phyloP scores from a whole-genome alignment of 108 stramenopile genomes.

The Asterionellopsis glacialis region DNA sequence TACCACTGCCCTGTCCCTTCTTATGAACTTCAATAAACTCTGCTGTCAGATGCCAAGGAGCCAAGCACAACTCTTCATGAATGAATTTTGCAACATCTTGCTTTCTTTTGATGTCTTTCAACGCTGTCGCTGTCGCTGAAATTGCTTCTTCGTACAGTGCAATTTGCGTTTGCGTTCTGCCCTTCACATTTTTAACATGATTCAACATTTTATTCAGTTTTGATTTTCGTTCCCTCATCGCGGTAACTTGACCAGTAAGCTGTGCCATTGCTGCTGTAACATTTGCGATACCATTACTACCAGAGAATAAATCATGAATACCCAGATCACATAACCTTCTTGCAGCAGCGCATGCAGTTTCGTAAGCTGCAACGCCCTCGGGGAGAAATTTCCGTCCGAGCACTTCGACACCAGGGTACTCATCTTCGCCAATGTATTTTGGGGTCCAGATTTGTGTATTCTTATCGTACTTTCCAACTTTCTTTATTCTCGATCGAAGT shows the following conservation, averaged over 20 bases:
- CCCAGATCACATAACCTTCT: conserved; percentile 74
- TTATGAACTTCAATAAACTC: conserved; percentile 90
- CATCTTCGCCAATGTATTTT: conserved; percentile 63
- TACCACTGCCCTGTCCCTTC: conserved; percentile 70
- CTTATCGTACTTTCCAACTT: conserved; percentile 75
- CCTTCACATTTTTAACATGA: conserved; percentile 38
- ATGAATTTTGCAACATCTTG: conserved; percentile 86
- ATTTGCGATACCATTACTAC: conserved; percentile 45
- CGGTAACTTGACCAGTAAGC: conserved; percentile 67
- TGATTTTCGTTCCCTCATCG: conserved; percentile 40
- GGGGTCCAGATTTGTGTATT: conserved; percentile 70
- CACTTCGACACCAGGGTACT: conserved; percentile 75
- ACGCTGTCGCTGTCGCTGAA: conserved; percentile 44
- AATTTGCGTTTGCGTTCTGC: conserved; percentile 30
- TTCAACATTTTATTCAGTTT: conserved; percentile 68
- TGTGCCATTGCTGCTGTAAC: conserved; percentile 70
- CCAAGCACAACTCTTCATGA: conserved; percentile 76
- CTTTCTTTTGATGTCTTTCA: conserved; percentile 60
- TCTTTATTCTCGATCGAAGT: conserved; percentile 67
- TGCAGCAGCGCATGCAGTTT: conserved; percentile 52
- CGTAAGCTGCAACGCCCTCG: conserved; percentile 75
- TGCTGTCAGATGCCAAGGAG: conserved; percentile 80
- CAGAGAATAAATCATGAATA: conserved; percentile 59
- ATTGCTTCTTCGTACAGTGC: conserved; percentile 59
- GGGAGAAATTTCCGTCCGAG: conserved; percentile 51